phyloP scores from a whole-genome alignment of 2,329 filamentous ascomycete species.

The Sclerotinia subarctica region DNA sequence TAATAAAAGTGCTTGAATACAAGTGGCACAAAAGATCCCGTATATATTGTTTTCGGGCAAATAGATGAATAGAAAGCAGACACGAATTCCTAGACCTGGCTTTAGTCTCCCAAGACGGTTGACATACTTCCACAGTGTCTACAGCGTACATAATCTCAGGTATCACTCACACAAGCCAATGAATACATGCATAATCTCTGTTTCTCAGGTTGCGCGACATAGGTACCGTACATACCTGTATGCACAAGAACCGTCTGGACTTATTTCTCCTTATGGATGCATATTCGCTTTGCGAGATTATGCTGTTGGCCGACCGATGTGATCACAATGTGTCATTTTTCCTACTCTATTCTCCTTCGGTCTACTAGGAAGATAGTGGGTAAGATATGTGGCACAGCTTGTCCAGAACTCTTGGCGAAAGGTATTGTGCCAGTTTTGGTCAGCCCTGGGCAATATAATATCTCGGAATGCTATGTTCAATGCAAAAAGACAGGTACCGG shows the following conservation, averaged over 20 bases:
- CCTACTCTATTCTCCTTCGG: not conserved
- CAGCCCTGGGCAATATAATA: not conserved
- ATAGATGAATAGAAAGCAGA: not conserved
- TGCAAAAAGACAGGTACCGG: not conserved
- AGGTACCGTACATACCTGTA: not conserved
- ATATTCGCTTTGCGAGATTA: not conserved
- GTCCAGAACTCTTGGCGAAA: slow-evolving; percentile 7
- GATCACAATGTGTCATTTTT: not conserved
- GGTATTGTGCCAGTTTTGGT: not conserved
- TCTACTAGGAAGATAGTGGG: not conserved
- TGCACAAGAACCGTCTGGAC: not conserved
- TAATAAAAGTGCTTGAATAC: not conserved
- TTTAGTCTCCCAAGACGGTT: not conserved
- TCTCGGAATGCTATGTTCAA: not conserved
- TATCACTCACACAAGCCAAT: not conserved
- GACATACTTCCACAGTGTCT: not conserved
- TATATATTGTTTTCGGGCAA: not conserved
- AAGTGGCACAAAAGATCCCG: not conserved
- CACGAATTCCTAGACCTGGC: not conserved
- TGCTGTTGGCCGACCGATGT: not conserved
- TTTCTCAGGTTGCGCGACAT: not conserved
- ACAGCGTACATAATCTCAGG: not conserved
- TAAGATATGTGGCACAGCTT: not conserved
- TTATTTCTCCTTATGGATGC: not conserved
- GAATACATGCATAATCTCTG: slow-evolving; percentile 1